phyloP scores from a whole-genome alignment of 2,329 filamentous ascomycete species.

The Chaetomium sp. region DNA sequence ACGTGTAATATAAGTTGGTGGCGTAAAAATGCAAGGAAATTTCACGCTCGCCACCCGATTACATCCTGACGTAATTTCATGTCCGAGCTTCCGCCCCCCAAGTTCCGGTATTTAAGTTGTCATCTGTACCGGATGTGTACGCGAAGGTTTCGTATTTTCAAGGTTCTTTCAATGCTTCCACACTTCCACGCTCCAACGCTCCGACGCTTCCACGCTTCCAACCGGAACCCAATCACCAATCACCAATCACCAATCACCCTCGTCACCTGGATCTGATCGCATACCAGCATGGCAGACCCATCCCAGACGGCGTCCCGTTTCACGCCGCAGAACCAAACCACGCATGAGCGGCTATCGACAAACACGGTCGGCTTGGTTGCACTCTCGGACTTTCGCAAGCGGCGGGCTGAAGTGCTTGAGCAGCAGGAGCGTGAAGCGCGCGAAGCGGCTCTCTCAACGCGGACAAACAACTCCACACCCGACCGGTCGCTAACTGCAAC shows the following conservation, averaged over 20 bases:
- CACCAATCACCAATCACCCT: not conserved
- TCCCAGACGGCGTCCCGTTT: conserved; percentile 59
- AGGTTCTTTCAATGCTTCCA: too few species aligned
- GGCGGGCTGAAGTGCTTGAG: conserved; percentile 90
- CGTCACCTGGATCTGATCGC: not conserved
- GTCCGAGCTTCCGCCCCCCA: too few species aligned
- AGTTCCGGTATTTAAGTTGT: too few species aligned
- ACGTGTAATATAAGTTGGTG: too few species aligned
- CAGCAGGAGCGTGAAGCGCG: conserved; percentile 81
- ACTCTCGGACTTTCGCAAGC: conserved; percentile 92
- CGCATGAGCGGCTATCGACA: conserved; percentile 79
- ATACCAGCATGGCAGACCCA: conserved; percentile 46
- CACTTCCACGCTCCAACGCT: too few species aligned
- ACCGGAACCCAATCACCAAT: not conserved
- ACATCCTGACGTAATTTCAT: not conserved
- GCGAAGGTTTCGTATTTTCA: too few species aligned
- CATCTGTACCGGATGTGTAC: too few species aligned
- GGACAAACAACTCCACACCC: conserved; percentile 48
- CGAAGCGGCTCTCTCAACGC: conserved; percentile 55
- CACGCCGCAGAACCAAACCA: conserved; percentile 72
- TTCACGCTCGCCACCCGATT: too few species aligned
- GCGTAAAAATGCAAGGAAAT: not conserved
- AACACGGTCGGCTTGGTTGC: conserved; percentile 89
- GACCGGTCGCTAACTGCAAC: conserved; percentile 53
- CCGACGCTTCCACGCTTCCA: not conserved